Percentiles rank a stretch among this genome's conserved stretches.
These are phyloP conservation scores for Cyanidium caldarium DNA, from an alignment of 23 red algal genomes.

Conservation along the genomic window DNA sequence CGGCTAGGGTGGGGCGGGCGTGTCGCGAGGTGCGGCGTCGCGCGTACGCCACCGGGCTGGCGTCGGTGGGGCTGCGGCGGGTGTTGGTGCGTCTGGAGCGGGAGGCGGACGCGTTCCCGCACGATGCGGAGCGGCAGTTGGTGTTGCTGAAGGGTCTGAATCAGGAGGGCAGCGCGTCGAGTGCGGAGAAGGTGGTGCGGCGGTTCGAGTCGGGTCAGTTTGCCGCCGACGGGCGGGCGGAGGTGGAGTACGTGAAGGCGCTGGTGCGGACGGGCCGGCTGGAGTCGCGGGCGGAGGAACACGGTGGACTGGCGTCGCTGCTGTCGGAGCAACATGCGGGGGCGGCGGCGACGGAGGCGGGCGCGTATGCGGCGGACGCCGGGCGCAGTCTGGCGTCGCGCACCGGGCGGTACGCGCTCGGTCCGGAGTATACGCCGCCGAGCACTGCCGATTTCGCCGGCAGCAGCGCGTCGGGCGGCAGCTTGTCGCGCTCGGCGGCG, in stretches of 20 bases:
- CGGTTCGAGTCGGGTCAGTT: constrained; percentile 2
- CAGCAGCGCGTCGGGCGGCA: neutral
- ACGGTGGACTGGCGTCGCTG: constrained; percentile 2
- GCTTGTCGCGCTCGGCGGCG: neutral
- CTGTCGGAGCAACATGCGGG: constrained; percentile 12
- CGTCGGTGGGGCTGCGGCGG: constrained; percentile 1
- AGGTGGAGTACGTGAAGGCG: constrained; percentile 71
- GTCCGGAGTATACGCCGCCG: neutral
- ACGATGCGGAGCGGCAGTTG: neutral
- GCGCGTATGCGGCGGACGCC: neutral
- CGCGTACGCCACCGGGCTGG: neutral
- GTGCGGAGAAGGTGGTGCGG: constrained; percentile 7
- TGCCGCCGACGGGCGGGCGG: neutral
- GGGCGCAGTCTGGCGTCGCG: neutral
- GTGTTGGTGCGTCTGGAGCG: constrained; percentile 34
- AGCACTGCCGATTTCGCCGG: neutral
- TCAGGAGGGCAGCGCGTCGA: neutral
- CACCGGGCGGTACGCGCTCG: neutral
- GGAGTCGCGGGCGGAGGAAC: constrained; percentile 5
- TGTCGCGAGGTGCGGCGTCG: neutral
- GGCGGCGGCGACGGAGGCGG: neutral
- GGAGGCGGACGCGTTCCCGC: constrained; percentile 27
- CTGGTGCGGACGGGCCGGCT: constrained; percentile 48
- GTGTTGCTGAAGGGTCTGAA: neutral
- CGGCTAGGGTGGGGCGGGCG: too few species aligned